A percentile compares a stretch with the other conserved stretches of the same genome.
phyloP scores from a whole-genome alignment of 1,284 basidiomycete species.

The Apiotrichum montevideense region DNA sequence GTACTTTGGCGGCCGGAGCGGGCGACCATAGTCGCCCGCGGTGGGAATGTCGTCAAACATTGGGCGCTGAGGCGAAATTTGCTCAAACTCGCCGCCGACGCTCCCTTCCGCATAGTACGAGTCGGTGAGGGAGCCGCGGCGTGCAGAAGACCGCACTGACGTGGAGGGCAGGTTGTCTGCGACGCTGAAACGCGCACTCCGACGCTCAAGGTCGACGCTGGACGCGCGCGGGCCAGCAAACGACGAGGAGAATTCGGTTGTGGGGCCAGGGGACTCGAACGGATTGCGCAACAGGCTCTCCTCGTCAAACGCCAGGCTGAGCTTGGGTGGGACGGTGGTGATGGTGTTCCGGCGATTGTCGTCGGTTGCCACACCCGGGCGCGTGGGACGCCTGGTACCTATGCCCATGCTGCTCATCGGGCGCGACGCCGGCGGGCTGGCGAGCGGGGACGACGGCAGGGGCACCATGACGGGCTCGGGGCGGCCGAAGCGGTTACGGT shows the following conservation, averaged over 20 bases:
- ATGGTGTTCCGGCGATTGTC: not conserved
- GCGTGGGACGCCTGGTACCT: not conserved
- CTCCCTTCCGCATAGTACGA: not conserved
- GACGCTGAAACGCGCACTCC: not conserved
- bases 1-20: slow-evolving; percentile 32
- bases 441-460: slow-evolving; percentile 10
- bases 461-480: slow-evolving; percentile 24
- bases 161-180: not conserved
- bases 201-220: slow-evolving; percentile 4
- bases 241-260: slow-evolving; percentile 28
- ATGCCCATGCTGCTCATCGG: not conserved
- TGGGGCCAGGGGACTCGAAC: slow-evolving; percentile 41
- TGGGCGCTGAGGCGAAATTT: not conserved
- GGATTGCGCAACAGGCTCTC: slow-evolving; percentile 28
- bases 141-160: not conserved
- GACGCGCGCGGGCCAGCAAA: slow-evolving; percentile 37
- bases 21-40: slow-evolving; percentile 31
- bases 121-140: slow-evolving; percentile 1
- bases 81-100: no score
- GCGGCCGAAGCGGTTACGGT: not conserved
- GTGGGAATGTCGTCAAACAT: slow-evolving; percentile 30
- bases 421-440: not conserved
- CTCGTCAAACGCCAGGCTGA: slow-evolving; percentile 11
- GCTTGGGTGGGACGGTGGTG: not conserved
- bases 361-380: not conserved